phyloP scores from a whole-genome alignment of 1,139 yeast species.

The Barnettozyma hawaiiensis region DNA sequence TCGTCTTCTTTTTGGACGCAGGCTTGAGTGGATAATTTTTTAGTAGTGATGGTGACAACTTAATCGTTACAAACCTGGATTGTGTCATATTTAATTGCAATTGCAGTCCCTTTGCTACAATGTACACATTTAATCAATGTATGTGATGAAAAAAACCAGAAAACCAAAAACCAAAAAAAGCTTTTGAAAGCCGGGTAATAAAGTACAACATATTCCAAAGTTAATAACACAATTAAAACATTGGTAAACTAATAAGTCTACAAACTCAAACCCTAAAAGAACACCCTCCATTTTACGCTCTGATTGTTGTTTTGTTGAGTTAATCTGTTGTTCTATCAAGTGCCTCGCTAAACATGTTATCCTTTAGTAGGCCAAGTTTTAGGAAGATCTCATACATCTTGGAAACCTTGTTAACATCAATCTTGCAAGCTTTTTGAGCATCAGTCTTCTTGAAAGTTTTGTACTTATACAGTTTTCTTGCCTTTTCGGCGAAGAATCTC shows the following conservation, averaged over 20 bases:
- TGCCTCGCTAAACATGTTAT: constrained; percentile 10
- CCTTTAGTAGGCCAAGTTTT: constrained; percentile 19
- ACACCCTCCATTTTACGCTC: no score
- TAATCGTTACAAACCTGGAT: constrained; percentile 27
- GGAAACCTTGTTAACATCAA: constrained; percentile 26
- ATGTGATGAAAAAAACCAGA: no score
- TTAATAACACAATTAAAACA: no score
- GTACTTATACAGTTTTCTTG: constrained; percentile 16
- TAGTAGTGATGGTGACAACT: constrained; percentile 24
- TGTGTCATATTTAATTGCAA: constrained; percentile 6
- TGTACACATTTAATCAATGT: no score
- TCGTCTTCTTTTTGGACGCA: constrained; percentile 5
- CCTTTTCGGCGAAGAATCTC: constrained; percentile 26
- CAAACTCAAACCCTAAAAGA: no score
- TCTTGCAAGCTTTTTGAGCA: constrained; percentile 26
- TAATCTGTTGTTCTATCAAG: background rate
- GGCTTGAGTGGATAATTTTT: constrained; percentile 15
- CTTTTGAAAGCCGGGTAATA: no score
- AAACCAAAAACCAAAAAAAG: no score
- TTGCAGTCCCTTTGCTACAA: background rate
- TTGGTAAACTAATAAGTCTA: no score
- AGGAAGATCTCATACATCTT: constrained; percentile 22
- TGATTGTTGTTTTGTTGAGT: background rate
- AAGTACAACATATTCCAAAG: no score
- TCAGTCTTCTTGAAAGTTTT: constrained; percentile 23